A percentile compares a stretch with the other conserved stretches of the same genome.
These are phyloP conservation scores for Suillus luteus DNA, from an alignment of 768 basidiomycete species.

Conservation along the genomic window DNA sequence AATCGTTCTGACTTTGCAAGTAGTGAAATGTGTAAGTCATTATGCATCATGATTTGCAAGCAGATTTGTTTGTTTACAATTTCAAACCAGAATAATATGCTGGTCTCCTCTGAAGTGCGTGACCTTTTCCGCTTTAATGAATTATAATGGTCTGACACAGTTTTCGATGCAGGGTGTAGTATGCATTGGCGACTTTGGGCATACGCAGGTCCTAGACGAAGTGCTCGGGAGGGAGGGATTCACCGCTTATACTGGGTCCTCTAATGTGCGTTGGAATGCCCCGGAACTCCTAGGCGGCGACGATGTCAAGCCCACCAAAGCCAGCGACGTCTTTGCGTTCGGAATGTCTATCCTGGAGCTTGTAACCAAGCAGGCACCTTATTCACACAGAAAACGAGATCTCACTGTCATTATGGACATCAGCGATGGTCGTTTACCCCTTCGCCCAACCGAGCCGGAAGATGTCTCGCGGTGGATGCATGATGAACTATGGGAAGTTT, in stretches of 20 bases:
- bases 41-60: not conserved
- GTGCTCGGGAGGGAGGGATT: conserved; percentile 52
- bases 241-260: conserved; percentile 45
- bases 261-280: conserved; percentile 60
- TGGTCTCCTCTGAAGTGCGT: conserved; percentile 52
- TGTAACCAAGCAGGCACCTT: conserved; percentile 53
- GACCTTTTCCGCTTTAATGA: not conserved
- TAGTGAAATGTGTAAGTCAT: conserved; percentile 62
- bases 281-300: conserved; percentile 57
- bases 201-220: conserved; percentile 62
- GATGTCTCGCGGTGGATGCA: conserved; percentile 41
- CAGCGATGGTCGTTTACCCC: conserved; percentile 40
- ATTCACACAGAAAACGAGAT: conserved; percentile 50
- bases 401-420: conserved; percentile 51
- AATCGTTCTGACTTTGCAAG: conserved; percentile 5
- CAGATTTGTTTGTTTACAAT: conserved; percentile 10
- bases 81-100: conserved; percentile 51
- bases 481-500: conserved; percentile 51
- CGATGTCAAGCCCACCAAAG: conserved; percentile 43
- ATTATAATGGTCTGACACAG: conserved; percentile 7
- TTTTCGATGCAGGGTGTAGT: conserved; percentile 45
- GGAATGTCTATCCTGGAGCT: conserved; percentile 64
- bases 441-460: conserved; percentile 40
- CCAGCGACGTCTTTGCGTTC: conserved; percentile 58
- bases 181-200: conserved; percentile 64